Evolutionary conservation across 148 eudicot species (phyloP), one percentile per base, ranked within the genome.

Genomic region (Chenopodium suecicum): DNA sequence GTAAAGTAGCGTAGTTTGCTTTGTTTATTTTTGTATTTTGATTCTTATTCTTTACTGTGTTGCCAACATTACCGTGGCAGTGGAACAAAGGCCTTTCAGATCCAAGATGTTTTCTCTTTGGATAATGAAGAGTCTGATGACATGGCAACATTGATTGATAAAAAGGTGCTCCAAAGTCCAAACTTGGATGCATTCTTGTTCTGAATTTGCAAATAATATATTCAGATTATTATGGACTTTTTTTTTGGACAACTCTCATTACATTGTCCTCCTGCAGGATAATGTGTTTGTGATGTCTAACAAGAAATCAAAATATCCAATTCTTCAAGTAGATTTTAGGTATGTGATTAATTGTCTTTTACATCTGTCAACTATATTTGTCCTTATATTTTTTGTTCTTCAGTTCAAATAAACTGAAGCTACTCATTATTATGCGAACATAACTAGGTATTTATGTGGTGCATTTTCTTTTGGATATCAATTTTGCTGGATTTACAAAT

Each of bases 261-360:
- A 56, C 25, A 34, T 64, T 70, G 19, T 83, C 69, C 76, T 65
- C 27, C 79, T 79, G 82, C 93, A 94, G 98, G 94, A 97, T 85
- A 97, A 97, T 80, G 96, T 91, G 74, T 97, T 92, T 88, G 98
- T 97, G 81, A 97, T 97, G 97, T 97, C 98, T 75, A 97, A 97
- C 85, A 92, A 89, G 86, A 96, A 97, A 87, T 94, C 99, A 46
- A 94, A 92, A 81, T 97, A 92, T 84, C 99, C 99, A 37, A 89
- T 97, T 69, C 99, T 97, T 84, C 99, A 97, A 93, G 91, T 97
- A 71, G 99, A 97, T 89, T 88, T 97, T 85, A 94, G 99, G 99
- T 92, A 84, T 75, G 78, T 79, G 22, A 79, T 29, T 13, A 48
- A 5, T 56, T 31, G n/a, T 47, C 54, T 22, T 34, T 47, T 32